Evolutionary conservation across 2,329 filamentous ascomycete species (phyloP), one percentile per base, ranked within the genome.

Genomic region (Penicillium sp.): DNA sequence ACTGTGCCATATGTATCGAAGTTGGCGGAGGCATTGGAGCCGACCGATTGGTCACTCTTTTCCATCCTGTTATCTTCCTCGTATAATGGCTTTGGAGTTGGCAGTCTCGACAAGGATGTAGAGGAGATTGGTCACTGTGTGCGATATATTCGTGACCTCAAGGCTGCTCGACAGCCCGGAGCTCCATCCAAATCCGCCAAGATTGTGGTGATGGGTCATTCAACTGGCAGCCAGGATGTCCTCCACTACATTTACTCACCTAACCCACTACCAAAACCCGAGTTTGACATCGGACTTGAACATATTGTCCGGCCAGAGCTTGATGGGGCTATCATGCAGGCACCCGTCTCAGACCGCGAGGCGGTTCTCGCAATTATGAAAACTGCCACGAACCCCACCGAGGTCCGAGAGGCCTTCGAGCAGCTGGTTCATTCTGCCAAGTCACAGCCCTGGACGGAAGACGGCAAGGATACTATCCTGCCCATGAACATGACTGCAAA

Each of bases 291-390:
- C 6, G 63, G 64, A 5, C 60, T 70, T 13, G 44, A 64, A 29
- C 59, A 75, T 40, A 56, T 73, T 5, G 72, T 74, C 36, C 75
- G 83, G 11, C 82, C 84, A 0, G 75, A 54, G 0, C 75, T 96
- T 1, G 85, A 94, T 55, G 92, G 88, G 31, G 87, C 86, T 45
- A 88, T 96, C 40, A 75, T 96, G 51, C 92, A 96, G 71, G 91
- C 88, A 0, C 87, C 90, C 0, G 87, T 92, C 3, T 90, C 86
- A 1, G 91, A 96, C 70, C 81, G 91, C 26, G 88, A 95, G 69
- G 83, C 81, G 3, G 67, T 81, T 6, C 74, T 84, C 46, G 69
- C 63, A 18, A 52, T 52, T 19, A 49, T 70, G 5, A 60, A 66
- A 37, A 48, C 52, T 7, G 54, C 60, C 14, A 7, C 43, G 3